Conservation (phyloP, 495 filamentous ascomycete species). For the Darksidea phi region DNA sequence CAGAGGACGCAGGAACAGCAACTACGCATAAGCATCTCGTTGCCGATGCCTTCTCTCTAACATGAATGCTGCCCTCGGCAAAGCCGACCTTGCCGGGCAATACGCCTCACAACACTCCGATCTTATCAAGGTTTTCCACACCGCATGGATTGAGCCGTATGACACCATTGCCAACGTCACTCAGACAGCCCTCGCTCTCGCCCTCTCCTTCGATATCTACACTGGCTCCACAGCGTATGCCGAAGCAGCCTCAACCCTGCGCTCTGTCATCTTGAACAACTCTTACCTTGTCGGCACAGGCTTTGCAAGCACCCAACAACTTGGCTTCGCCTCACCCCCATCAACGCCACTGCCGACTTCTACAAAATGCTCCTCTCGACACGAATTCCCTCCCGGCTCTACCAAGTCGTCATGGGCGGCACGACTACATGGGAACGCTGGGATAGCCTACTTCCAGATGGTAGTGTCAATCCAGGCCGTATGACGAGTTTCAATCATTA, state of each 20-base stretch:
- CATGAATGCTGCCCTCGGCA: conserved; percentile 7
- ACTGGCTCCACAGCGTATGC: conserved; percentile 40
- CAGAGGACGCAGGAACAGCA: conserved; percentile 42
- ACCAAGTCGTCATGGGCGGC: conserved; percentile 52
- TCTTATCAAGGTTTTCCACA: conserved; percentile 39
- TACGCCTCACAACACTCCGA: conserved; percentile 7
- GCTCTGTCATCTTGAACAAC: conserved; percentile 43
- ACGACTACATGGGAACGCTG: conserved; percentile 60
- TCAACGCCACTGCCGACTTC: conserved; percentile 32
- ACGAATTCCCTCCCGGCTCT: conserved; percentile 51
- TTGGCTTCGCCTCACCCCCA: conserved; percentile 49
- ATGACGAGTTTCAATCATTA: conserved; percentile 61
- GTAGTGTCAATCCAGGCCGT: conserved; percentile 50
- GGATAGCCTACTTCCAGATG: conserved; percentile 54
- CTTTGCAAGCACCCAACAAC: conserved; percentile 55
- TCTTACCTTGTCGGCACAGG: conserved; percentile 54
- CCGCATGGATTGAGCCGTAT: conserved; percentile 45
- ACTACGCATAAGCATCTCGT: conserved; percentile 41
- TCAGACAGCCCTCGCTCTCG: conserved; percentile 50
- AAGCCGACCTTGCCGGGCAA: background rate
- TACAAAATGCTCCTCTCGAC: conserved; percentile 48
- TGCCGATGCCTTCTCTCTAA: conserved; percentile 41
- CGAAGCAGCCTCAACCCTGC: conserved; percentile 42
- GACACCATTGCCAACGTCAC: conserved; percentile 47
- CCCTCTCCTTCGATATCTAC: conserved; percentile 50